Percentiles rank a stretch among this genome's conserved stretches.
Evolutionary conservation across 2,329 filamentous ascomycete genomes (phyloP).

Genomic region (Emergomyces pasteurianus): DNA sequence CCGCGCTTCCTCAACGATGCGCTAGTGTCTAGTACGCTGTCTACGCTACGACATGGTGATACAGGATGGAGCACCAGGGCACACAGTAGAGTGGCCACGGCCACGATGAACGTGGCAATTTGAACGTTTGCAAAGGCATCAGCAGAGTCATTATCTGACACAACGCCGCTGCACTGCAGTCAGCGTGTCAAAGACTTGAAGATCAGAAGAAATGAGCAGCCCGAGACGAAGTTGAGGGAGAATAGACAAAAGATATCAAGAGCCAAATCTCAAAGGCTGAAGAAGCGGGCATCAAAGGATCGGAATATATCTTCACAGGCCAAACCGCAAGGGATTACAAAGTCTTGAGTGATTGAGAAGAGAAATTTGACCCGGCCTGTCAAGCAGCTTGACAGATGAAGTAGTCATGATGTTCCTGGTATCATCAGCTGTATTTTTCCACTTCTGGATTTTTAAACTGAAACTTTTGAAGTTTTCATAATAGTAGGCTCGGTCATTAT

Average conservation of each 20-base stretch:
- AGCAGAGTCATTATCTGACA: not conserved
- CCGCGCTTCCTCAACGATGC: not conserved
- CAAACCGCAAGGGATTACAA: conserved; percentile 1
- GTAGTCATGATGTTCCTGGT: not conserved
- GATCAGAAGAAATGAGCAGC: not conserved
- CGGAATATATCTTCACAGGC: not conserved
- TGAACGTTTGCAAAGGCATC: not conserved
- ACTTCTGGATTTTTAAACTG: too few species aligned
- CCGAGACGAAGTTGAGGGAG: not conserved
- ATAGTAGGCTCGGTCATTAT: too few species aligned
- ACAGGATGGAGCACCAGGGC: not conserved
- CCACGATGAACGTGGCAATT: not conserved
- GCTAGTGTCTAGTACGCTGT: not conserved
- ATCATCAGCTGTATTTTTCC: too few species aligned
- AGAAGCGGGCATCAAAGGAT: not conserved
- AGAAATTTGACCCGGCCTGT: not conserved
- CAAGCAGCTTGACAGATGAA: not conserved
- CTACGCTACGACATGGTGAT: not conserved
- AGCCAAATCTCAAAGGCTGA: not conserved
- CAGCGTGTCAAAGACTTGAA: conserved; percentile 1
- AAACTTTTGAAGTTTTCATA: too few species aligned
- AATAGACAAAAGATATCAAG: not conserved
- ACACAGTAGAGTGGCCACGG: not conserved
- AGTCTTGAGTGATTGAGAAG: not conserved
- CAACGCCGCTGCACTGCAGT: not conserved